A percentile compares a stretch with the other conserved stretches of the same genome.
These are phyloP conservation scores for Rhizopogon roseolus DNA, from an alignment of 768 basidiomycete species.

Conservation along the genomic window DNA sequence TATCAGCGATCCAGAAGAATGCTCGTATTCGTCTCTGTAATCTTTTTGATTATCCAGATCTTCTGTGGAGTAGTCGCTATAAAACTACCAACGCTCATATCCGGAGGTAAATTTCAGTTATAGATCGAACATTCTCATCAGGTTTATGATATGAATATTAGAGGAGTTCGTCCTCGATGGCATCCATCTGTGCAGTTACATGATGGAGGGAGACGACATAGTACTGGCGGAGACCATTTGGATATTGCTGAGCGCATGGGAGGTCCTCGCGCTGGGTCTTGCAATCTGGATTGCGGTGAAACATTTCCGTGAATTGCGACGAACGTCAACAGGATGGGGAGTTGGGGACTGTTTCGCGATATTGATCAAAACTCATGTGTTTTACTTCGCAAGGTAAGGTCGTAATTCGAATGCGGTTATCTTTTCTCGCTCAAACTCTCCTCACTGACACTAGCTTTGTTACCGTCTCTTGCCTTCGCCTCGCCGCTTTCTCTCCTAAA, in stretches of 20 bases:
- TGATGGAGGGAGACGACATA: too few relatives aligned
- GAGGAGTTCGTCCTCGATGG: background rate
- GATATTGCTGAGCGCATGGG: background rate
- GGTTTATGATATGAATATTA: background rate
- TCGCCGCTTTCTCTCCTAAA: background rate
- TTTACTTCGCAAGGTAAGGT: background rate
- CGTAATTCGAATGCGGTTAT: background rate
- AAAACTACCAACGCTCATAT: background rate
- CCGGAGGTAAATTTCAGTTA: background rate
- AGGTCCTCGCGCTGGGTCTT: background rate
- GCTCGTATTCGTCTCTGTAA: background rate
- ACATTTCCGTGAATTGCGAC: background rate
- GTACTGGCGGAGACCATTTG: background rate
- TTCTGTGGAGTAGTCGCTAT: background rate
- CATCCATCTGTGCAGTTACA: background rate
- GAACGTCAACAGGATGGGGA: background rate
- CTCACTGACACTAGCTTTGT: background rate
- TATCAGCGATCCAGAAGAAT: background rate
- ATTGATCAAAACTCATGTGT: background rate
- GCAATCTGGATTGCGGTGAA: background rate
- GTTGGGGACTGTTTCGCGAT: background rate
- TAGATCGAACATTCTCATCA: background rate
- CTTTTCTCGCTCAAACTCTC: background rate
- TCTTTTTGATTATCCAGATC: background rate
- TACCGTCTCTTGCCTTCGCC: background rate